A percentile compares a stretch with the other conserved stretches of the same genome.
phyloP scores from a whole-genome alignment of 441 rosid species.

The Populus hybrid region DNA sequence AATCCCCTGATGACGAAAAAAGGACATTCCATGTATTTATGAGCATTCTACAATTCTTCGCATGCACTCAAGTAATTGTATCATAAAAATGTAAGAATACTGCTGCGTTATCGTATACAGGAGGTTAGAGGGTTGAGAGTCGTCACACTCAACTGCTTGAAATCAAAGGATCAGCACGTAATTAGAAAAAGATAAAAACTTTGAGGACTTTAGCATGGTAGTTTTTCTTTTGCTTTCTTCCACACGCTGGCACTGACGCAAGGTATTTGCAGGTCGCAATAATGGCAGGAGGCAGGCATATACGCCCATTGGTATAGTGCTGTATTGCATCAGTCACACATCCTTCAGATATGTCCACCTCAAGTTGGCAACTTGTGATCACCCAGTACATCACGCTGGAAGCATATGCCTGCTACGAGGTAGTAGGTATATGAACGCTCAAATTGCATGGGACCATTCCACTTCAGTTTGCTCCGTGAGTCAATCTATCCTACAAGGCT shows the following conservation, averaged over 20 bases:
- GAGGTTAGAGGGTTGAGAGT: too few species aligned
- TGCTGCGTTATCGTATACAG: too few species aligned
- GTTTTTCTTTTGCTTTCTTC: background rate
- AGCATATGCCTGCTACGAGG: constrained; percentile 9
- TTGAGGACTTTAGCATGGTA: background rate
- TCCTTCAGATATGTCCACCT: constrained; percentile 7
- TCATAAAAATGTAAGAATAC: too few species aligned
- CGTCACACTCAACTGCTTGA: background rate
- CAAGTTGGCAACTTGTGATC: constrained; percentile 22
- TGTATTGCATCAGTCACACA: background rate
- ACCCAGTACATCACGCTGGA: background rate
- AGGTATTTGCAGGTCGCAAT: background rate
- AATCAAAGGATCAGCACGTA: background rate
- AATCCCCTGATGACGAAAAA: background rate
- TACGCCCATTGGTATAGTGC: background rate
- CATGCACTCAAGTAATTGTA: background rate
- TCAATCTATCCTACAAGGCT: background rate
- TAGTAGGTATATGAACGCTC: background rate
- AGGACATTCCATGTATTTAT: background rate
- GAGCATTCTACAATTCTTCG: background rate
- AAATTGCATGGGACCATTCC: background rate
- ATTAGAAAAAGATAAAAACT: background rate
- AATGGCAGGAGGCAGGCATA: background rate
- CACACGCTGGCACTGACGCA: background rate
- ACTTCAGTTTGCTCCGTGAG: background rate